phyloP scores from a whole-genome alignment of 345 rosid genomes.

The Carallia pectinifolia region DNA sequence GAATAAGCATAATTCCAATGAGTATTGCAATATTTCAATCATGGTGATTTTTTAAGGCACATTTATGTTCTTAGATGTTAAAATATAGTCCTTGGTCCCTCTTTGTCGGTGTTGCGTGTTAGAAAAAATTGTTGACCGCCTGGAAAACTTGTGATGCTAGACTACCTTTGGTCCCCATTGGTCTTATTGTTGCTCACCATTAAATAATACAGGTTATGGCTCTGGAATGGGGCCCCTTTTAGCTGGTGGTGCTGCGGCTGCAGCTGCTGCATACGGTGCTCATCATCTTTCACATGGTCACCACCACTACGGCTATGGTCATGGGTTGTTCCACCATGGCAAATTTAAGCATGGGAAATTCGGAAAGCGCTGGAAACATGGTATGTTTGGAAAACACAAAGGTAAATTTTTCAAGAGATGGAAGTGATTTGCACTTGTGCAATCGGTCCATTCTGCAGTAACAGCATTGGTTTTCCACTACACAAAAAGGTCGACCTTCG shows the following conservation, averaged over 20 bases:
- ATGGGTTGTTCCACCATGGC: slow-evolving; percentile 25
- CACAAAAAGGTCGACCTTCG: too few species aligned
- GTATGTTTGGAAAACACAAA: slow-evolving; percentile 65
- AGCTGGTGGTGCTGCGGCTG: slow-evolving; percentile 74
- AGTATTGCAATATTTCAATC: too few species aligned
- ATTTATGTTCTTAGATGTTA: too few species aligned
- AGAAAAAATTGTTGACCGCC: not conserved
- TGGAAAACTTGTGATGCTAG: not conserved
- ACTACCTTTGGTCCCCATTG: not conserved
- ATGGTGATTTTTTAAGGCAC: too few species aligned
- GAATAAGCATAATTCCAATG: too few species aligned
- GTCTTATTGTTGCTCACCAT: slow-evolving; percentile 4
- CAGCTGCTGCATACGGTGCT: slow-evolving; percentile 67
- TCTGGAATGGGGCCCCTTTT: slow-evolving; percentile 54
- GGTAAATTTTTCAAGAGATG: slow-evolving; percentile 38
- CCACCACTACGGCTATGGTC: slow-evolving; percentile 31
- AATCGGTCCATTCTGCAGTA: too few species aligned
- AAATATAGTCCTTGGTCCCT: too few species aligned
- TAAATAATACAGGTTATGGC: slow-evolving; percentile 37
- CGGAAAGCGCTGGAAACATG: slow-evolving; percentile 31
- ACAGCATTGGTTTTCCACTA: too few species aligned
- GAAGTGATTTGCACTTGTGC: slow-evolving; percentile 18
- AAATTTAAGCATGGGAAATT: too few species aligned
- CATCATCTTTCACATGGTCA: slow-evolving; percentile 63
- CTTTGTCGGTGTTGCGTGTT: too few species aligned